Evolutionary conservation across 1,284 basidiomycete genomes (phyloP).

Genomic region (Moesziomyces parantarcticus): DNA sequence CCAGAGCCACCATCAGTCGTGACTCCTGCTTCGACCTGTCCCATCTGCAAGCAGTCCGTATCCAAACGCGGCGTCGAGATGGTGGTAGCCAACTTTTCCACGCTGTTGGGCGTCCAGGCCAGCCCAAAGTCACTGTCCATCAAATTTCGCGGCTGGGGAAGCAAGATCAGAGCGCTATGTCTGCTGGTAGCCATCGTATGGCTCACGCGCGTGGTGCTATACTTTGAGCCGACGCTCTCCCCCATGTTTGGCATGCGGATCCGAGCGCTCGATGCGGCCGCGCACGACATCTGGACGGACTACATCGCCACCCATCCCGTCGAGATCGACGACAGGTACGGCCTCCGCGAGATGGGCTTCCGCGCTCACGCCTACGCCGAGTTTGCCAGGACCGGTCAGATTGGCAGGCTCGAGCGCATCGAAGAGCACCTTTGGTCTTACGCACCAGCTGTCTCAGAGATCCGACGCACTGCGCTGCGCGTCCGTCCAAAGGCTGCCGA

Average conservation of each 20-base stretch:
- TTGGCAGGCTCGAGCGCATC: slow-evolving; percentile 26
- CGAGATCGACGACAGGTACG: slow-evolving; percentile 40
- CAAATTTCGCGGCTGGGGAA: slow-evolving; percentile 4
- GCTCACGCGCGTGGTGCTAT: slow-evolving; percentile 17
- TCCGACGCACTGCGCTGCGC: slow-evolving; percentile 20
- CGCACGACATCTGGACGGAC: slow-evolving; percentile 39
- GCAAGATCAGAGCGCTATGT: slow-evolving; percentile 21
- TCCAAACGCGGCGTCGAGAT: background rate
- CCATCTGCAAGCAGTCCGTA: no score
- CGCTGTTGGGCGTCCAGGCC: background rate
- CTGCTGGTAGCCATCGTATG: slow-evolving; percentile 11
- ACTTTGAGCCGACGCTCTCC: slow-evolving; percentile 30
- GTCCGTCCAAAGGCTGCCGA: slow-evolving; percentile 2
- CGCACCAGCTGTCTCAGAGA: slow-evolving; percentile 27
- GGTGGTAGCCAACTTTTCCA: slow-evolving; percentile 17
- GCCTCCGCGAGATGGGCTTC: slow-evolving; percentile 47
- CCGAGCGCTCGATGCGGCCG: slow-evolving; percentile 27
- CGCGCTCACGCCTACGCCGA: slow-evolving; percentile 39
- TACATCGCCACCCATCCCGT: slow-evolving; percentile 39
- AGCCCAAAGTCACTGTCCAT: slow-evolving; percentile 2
- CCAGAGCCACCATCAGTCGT: no score
- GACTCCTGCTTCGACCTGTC: no score
- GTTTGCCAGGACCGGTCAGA: slow-evolving; percentile 24
- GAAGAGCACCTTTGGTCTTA: slow-evolving; percentile 35
- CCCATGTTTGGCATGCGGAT: slow-evolving; percentile 28